Conservation (phyloP, 805 yeast genomes). For the Yarrowia hollandica region DNA sequence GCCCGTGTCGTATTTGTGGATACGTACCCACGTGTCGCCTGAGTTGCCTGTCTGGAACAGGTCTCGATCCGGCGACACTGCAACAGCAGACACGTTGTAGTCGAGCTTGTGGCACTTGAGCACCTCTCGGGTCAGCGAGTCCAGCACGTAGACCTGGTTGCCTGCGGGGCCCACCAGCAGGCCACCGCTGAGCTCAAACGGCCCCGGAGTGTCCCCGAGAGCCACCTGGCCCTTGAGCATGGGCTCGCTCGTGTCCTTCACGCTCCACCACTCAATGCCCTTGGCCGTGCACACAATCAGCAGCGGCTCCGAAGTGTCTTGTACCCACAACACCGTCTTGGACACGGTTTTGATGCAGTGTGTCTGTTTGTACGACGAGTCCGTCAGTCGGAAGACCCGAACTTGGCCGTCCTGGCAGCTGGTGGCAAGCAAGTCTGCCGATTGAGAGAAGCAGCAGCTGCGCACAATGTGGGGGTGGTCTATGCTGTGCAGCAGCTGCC, state of each 20-base stretch:
- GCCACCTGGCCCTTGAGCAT: constrained; percentile 23
- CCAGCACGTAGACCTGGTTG: constrained; percentile 33
- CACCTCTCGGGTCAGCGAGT: constrained; percentile 32
- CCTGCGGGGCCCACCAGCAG: constrained; percentile 38
- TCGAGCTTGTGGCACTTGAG: constrained; percentile 34
- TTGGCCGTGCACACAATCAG: constrained; percentile 36
- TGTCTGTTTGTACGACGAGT: neutral
- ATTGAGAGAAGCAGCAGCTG: constrained; percentile 33
- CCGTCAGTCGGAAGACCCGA: constrained; percentile 8
- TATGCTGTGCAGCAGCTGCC: constrained; percentile 31
- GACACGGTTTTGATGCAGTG: constrained; percentile 22
- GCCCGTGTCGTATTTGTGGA: constrained; percentile 57
- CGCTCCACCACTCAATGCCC: constrained; percentile 39
- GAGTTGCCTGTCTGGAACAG: constrained; percentile 38
- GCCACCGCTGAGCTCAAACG: constrained; percentile 31
- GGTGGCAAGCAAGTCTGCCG: constrained; percentile 1
- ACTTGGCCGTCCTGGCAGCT: constrained; percentile 21
- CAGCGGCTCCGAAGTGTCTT: constrained; percentile 25
- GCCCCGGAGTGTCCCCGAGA: constrained; percentile 14
- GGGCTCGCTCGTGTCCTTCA: constrained; percentile 31
- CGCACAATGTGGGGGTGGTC: constrained; percentile 36
- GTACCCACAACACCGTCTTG: constrained; percentile 24
- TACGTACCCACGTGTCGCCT: constrained; percentile 40
- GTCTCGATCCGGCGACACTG: constrained; percentile 33
- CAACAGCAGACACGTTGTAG: constrained; percentile 37